Percentiles rank a stretch among this genome's conserved stretches.
Evolutionary conservation across 225 moss, liverwort and hornwort species (phyloP).

Genomic region (Pseudoscleropodium purum): DNA sequence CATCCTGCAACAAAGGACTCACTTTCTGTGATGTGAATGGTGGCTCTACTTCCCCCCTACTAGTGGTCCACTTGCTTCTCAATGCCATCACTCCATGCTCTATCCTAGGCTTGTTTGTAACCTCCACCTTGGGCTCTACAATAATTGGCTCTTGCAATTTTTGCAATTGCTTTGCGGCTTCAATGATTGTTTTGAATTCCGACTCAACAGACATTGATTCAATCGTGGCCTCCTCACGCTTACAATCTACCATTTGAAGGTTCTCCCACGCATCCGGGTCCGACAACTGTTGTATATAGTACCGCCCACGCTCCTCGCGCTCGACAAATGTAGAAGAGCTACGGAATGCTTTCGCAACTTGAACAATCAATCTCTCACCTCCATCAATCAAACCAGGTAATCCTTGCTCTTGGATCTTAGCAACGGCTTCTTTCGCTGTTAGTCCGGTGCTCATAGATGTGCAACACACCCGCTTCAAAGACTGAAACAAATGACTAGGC

Average conservation of each 20-base stretch:
- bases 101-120: neutral
- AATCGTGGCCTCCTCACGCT: neutral
- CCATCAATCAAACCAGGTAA: slow-evolving; percentile 34
- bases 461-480: slow-evolving; percentile 24
- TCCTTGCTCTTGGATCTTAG: slow-evolving; percentile 22
- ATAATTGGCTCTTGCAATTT: slow-evolving; percentile 1
- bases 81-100: neutral
- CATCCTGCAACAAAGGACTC: neutral
- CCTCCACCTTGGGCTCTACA: neutral
- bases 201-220: neutral
- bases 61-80: neutral
- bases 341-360: slow-evolving; percentile 36
- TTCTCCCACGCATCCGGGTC: neutral
- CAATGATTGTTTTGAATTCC: slow-evolving; percentile 1
- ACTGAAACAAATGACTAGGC: slow-evolving; percentile 7
- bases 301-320: slow-evolving; percentile 35
- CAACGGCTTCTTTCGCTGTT: slow-evolving; percentile 40
- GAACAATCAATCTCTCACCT: slow-evolving; percentile 35
- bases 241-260: neutral
- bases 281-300: neutral
- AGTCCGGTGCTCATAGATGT: slow-evolving; percentile 11
- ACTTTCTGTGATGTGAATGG: neutral
- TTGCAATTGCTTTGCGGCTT: slow-evolving; percentile 19
- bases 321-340: slow-evolving; percentile 13
- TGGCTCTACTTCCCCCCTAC: neutral